phyloP scores from a whole-genome alignment of 768 basidiomycete genomes.

The Leccinum subgranulosum region DNA sequence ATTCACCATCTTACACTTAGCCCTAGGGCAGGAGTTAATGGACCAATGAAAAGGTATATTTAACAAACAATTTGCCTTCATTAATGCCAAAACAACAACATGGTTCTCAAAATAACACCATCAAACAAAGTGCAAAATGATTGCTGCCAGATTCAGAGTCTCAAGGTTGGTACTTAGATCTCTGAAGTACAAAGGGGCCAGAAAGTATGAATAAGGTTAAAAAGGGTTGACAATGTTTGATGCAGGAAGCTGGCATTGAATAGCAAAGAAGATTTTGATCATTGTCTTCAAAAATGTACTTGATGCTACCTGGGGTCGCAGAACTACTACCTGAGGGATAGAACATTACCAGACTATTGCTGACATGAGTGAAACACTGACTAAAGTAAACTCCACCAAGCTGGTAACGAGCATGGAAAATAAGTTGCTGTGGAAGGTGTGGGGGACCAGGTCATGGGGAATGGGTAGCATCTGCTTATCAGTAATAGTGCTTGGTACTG shows the following conservation, averaged over 20 bases:
- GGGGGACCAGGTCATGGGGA: too few relatives aligned
- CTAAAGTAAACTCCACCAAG: not conserved
- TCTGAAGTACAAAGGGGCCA: not conserved
- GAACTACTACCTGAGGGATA: not conserved
- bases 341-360: not conserved
- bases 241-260: not conserved
- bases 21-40: too few relatives aligned
- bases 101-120: not conserved
- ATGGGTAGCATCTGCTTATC: too few relatives aligned
- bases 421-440: not conserved
- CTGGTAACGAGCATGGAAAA: not conserved
- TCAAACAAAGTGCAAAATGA: not conserved
- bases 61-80: not conserved
- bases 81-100: not conserved
- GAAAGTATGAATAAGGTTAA: conserved; percentile 9
- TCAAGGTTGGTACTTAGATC: not conserved
- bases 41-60: too few relatives aligned
- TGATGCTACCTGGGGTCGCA: not conserved
- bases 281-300: not conserved
- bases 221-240: not conserved
- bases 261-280: not conserved
- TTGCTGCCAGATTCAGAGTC: not conserved
- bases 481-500: too few relatives aligned
- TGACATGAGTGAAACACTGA: not conserved
- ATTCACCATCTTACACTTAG: too few relatives aligned